phyloP scores from a whole-genome alignment of 306 rosid genomes.

The Sicyos baderoa region DNA sequence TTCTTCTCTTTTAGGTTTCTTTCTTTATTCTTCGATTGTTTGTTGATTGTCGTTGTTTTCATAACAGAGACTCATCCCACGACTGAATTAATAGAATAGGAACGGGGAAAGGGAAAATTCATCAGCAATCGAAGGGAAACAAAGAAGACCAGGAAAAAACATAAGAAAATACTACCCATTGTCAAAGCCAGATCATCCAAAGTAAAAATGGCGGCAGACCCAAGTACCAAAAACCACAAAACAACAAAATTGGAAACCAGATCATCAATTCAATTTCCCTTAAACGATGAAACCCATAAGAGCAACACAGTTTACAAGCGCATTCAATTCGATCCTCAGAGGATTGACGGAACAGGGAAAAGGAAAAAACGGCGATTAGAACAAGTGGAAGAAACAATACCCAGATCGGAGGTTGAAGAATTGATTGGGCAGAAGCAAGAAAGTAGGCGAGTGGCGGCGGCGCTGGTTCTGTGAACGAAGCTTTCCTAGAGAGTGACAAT shows the following conservation, averaged over 20 bases:
- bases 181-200: background rate
- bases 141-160: background rate
- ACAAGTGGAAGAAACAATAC: background rate
- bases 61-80: no score
- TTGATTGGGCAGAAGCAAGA: background rate
- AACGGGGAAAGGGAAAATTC: background rate
- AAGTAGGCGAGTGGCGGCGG: conserved; percentile 4
- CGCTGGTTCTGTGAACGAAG: background rate
- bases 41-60: no score
- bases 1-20: no score
- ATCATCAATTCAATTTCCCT: background rate
- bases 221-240: background rate
- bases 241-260: background rate
- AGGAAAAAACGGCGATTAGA: background rate
- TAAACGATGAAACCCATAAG: background rate
- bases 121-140: background rate
- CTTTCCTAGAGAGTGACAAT: background rate
- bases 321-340: background rate
- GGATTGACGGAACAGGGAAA: background rate
- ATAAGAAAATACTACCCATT: background rate
- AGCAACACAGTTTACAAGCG: background rate
- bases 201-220: conserved; percentile 11
- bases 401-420: background rate
- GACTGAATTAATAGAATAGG: background rate
- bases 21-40: no score